Conservation (phyloP, 805 yeast species). For the Pichia rugopelliculosa region DNA sequence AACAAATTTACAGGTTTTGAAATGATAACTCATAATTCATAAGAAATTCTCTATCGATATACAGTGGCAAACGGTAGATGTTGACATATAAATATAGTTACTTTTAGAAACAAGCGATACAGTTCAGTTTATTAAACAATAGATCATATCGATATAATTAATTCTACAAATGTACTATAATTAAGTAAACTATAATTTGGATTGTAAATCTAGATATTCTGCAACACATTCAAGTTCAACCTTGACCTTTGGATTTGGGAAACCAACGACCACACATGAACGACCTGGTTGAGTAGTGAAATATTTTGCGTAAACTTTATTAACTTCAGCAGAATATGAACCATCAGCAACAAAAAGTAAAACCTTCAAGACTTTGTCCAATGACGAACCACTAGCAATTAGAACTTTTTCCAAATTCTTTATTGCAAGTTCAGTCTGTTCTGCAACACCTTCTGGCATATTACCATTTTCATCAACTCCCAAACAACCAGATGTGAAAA, state of each 20-base stretch:
- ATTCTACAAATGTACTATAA: not conserved
- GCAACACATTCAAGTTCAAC: constrained; percentile 38
- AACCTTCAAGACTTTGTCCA: constrained; percentile 42
- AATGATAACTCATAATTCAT: no score
- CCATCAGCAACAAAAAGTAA: constrained; percentile 41
- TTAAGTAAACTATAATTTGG: constrained; percentile 4
- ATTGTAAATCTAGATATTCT: not conserved
- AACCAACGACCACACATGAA: constrained; percentile 43
- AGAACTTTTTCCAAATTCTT: constrained; percentile 36
- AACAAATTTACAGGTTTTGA: no score
- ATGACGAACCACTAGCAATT: constrained; percentile 37
- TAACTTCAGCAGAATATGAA: constrained; percentile 36
- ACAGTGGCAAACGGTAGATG: no score
- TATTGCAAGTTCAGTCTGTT: constrained; percentile 41
- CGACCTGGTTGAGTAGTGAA: constrained; percentile 48
- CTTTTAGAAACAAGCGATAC: no score
- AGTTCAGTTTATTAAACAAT: no score
- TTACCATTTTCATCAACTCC: constrained; percentile 31
- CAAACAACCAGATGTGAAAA: constrained; percentile 43
- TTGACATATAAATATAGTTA: no score
- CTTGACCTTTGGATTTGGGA: constrained; percentile 41
- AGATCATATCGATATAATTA: no score
- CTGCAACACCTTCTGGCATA: constrained; percentile 36
- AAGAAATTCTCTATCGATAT: no score
- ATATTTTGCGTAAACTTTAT: constrained; percentile 38